Evolutionary conservation across 2,329 filamentous ascomycete genomes (phyloP).

Genomic region (Xylariaceae sp.): DNA sequence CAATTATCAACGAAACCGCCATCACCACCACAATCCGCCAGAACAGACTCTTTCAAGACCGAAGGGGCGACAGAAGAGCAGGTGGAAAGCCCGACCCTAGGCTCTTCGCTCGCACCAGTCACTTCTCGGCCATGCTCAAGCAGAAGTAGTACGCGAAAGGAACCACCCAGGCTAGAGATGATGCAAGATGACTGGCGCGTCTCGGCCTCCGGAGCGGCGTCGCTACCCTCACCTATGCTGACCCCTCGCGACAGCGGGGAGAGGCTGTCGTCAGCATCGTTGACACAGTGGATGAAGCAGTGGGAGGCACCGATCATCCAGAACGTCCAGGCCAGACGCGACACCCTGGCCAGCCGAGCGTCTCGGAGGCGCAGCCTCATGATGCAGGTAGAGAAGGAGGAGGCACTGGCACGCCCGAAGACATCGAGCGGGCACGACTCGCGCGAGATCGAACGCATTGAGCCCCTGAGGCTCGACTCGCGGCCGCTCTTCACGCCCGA

Average conservation of each 20-base stretch:
- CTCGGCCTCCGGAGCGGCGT: conserved; percentile 18
- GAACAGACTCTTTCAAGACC: not conserved
- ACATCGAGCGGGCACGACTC: conserved; percentile 11
- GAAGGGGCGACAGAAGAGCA: conserved; percentile 13
- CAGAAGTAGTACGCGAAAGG: conserved; percentile 17
- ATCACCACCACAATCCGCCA: conserved; percentile 28
- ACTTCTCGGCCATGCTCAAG: no score
- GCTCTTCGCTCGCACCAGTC: no score
- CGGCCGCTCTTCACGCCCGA: no score
- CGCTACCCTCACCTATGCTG: conserved; percentile 35
- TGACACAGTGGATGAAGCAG: conserved; percentile 17
- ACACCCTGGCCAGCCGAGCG: conserved; percentile 40
- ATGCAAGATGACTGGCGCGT: conserved; percentile 13
- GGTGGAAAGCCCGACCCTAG: conserved; percentile 4
- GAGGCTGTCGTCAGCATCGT: conserved; percentile 14
- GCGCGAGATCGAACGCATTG: no score
- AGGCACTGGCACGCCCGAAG: conserved; percentile 12
- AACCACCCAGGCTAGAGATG: conserved; percentile 15
- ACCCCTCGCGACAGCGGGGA: conserved; percentile 36
- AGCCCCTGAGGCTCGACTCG: no score
- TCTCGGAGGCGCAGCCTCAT: conserved; percentile 40
- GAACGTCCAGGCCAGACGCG: conserved; percentile 41
- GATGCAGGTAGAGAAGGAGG: conserved; percentile 34
- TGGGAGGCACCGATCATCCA: conserved; percentile 34
- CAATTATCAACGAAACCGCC: conserved; percentile 20